Percentiles rank a stretch among this genome's conserved stretches.
Conservation (phyloP, 345 rosid species). For the Brassica napus region DNA sequence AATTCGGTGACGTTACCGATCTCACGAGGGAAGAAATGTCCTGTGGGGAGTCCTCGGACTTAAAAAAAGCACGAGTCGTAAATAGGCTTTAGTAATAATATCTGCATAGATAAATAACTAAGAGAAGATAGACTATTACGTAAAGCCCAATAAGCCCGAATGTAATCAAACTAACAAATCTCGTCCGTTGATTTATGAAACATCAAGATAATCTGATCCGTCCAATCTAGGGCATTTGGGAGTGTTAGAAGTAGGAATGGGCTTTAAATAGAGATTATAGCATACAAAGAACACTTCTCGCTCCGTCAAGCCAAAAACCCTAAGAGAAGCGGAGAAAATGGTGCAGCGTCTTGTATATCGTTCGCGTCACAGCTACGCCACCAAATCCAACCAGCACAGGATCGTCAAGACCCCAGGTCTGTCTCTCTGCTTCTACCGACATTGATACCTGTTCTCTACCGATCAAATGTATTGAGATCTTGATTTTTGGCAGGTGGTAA, state of each 20-base stretch:
- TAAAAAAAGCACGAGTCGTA: not conserved
- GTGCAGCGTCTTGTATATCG: slow-evolving; percentile 94
- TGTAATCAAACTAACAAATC: not conserved
- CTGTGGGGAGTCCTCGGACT: not conserved
- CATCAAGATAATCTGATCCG: not conserved
- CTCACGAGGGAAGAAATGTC: too few relatives aligned
- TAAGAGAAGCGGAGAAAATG: slow-evolving; percentile 39
- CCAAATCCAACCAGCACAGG: slow-evolving; percentile 91
- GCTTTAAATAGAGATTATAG: slow-evolving; percentile 4
- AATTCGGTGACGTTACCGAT: not conserved
- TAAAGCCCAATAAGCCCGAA: not conserved
- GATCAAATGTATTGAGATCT: slow-evolving; percentile 15
- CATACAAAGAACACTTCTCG: not conserved
- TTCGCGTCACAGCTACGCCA: slow-evolving; percentile 90
- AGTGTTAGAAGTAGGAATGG: not conserved
- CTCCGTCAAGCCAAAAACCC: slow-evolving; percentile 47
- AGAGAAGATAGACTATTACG: not conserved
- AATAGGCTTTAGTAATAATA: not conserved
- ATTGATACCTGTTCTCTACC: too few relatives aligned
- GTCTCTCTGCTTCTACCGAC: not conserved
- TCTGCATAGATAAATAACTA: not conserved
- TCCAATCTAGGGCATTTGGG: slow-evolving; percentile 53
- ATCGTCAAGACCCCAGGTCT: slow-evolving; percentile 90
- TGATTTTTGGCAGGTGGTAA: slow-evolving; percentile 62
- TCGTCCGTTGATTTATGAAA: not conserved